phyloP scores from a whole-genome alignment of 257 asterid species.

The Ajuga chamaepitys region DNA sequence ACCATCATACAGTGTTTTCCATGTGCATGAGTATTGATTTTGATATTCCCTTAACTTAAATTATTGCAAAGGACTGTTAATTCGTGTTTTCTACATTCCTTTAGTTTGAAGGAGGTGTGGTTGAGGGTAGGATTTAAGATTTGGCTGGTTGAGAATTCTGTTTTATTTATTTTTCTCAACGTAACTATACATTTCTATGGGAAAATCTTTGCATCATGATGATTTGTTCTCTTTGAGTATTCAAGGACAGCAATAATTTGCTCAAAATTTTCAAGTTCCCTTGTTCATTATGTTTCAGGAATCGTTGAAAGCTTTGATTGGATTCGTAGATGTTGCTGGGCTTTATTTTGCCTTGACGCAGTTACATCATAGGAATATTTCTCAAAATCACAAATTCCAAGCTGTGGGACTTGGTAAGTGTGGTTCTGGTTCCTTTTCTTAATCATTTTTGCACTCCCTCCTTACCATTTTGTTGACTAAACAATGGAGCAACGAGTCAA shows the following conservation, averaged over 20 bases:
- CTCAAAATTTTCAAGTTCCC: neutral
- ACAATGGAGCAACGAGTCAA: too few species aligned
- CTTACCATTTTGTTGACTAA: neutral
- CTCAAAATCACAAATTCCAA: constrained; percentile 97
- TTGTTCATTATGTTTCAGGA: constrained; percentile 46
- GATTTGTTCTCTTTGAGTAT: neutral
- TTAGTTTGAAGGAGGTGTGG: neutral
- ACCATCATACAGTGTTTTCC: neutral
- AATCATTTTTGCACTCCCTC: neutral
- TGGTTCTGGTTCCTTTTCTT: constrained; percentile 5
- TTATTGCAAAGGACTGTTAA: neutral
- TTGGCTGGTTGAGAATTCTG: neutral
- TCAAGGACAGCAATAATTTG: neutral
- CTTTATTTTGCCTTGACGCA: constrained; percentile 95
- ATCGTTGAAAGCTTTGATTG: constrained; percentile 81
- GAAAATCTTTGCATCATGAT: neutral
- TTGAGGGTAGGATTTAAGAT: neutral
- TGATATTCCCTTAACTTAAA: neutral
- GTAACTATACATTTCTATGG: neutral
- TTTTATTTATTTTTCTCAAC: neutral
- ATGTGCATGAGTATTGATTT: neutral
- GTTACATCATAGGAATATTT: constrained; percentile 91
- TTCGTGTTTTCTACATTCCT: neutral
- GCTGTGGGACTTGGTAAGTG: constrained; percentile 97
- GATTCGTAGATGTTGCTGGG: constrained; percentile 95